These are phyloP conservation scores for Metschnikowia borealis DNA, from an alignment of 805 yeast species.

Conservation along the genomic window DNA sequence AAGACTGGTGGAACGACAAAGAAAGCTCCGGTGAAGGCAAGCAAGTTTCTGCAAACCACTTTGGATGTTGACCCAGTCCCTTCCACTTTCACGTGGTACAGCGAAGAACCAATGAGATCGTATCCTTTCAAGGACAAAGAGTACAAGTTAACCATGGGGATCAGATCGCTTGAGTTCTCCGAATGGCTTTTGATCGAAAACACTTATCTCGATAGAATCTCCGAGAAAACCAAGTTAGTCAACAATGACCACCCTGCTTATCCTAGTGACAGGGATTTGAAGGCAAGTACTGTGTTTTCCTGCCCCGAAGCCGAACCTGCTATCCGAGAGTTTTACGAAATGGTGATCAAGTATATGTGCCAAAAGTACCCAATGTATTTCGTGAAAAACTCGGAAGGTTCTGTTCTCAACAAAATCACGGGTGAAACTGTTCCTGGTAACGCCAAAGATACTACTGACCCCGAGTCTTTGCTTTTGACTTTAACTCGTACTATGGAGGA, in stretches of 20 bases:
- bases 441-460: conserved; percentile 7
- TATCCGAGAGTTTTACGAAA: conserved; percentile 32
- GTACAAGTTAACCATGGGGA: conserved; percentile 31
- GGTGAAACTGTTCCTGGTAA: conserved; percentile 20
- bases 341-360: conserved; percentile 30
- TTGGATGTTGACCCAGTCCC: conserved; percentile 11
- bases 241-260: conserved; percentile 33
- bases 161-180: conserved; percentile 25
- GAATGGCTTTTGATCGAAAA: conserved; percentile 42
- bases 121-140: conserved; percentile 58
- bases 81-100: conserved; percentile 13
- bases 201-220: conserved; percentile 25
- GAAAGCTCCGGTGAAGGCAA: neutral
- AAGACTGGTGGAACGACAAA: neutral
- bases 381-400: conserved; percentile 11
- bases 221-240: conserved; percentile 26
- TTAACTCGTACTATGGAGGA: conserved; percentile 35
- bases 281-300: conserved; percentile 28
- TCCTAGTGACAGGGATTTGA: conserved; percentile 23
- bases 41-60: neutral
- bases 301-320: conserved; percentile 34
- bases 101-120: conserved; percentile 14
- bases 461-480: conserved; percentile 19
- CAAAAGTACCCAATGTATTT: conserved; percentile 40
- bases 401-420: conserved; percentile 27